Percentiles rank a stretch among this genome's conserved stretches.
Evolutionary conservation across 768 basidiomycete species (phyloP).

Genomic region (Lactarius trivialis): DNA sequence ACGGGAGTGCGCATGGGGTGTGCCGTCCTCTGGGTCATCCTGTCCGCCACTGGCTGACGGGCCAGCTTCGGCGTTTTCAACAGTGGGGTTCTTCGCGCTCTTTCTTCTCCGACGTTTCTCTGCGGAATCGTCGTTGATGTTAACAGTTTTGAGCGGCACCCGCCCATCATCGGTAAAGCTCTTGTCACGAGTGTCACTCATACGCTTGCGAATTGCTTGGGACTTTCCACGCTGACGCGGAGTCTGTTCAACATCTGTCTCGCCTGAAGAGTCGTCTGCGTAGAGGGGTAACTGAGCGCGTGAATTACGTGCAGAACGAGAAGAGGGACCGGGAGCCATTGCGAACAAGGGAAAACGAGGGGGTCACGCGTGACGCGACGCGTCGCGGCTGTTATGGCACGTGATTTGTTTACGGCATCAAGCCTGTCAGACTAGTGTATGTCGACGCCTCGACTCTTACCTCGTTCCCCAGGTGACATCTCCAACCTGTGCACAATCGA

Average conservation of each 20-base stretch:
- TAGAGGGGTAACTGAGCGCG: constrained; percentile 17
- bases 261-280: constrained; percentile 18
- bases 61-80: constrained; percentile 51
- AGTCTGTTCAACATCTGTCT: constrained; percentile 33
- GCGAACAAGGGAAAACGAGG: not conserved
- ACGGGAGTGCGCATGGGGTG: constrained; percentile 31
- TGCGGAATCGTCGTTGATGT: constrained; percentile 76
- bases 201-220: constrained; percentile 37
- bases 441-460: not conserved
- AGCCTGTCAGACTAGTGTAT: too few relatives aligned
- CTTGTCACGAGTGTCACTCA: constrained; percentile 50
- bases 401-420: not conserved
- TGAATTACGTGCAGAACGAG: constrained; percentile 15
- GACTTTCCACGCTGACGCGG: constrained; percentile 17
- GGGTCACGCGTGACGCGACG: constrained; percentile 24
- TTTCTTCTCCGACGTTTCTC: constrained; percentile 80
- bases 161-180: constrained; percentile 38
- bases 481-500: constrained; percentile 8
- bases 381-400: constrained; percentile 7
- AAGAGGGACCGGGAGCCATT: constrained; percentile 12
- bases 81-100: constrained; percentile 55
- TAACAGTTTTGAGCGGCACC: constrained; percentile 36
- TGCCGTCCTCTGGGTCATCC: constrained; percentile 39
- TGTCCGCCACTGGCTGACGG: constrained; percentile 42
- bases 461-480: not conserved